Evolutionary conservation across 1,284 basidiomycete species (phyloP).

Genomic region (Fomitopsis palustris): DNA sequence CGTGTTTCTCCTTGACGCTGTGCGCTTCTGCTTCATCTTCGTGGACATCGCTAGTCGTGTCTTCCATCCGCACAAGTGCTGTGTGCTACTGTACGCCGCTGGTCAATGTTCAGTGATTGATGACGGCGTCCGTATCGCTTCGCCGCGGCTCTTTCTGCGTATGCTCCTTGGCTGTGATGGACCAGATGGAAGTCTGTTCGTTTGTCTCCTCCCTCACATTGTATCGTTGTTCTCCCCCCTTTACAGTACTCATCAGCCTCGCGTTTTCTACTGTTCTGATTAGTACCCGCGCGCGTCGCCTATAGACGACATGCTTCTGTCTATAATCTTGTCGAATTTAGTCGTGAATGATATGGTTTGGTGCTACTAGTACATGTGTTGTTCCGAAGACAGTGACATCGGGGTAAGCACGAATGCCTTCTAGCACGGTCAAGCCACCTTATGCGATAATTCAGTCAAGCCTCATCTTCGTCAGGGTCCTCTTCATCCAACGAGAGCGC

Average conservation of each 20-base stretch:
- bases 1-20: conserved; percentile 1
- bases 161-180: not conserved
- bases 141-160: not conserved
- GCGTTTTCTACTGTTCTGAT: too few relatives aligned
- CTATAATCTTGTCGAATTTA: not conserved
- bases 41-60: conserved; percentile 6
- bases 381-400: too few relatives aligned
- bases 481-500: conserved; percentile 18
- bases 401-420: too few relatives aligned
- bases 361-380: too few relatives aligned
- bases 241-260: too few relatives aligned
- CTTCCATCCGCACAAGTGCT: not conserved
- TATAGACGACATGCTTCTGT: not conserved
- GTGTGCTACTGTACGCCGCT: not conserved
- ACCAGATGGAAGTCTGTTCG: not conserved
- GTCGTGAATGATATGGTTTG: not conserved
- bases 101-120: not conserved
- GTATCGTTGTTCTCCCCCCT: not conserved
- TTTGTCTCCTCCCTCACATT: not conserved
- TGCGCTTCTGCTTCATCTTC: conserved; percentile 12
- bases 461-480: not conserved
- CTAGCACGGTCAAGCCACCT: too few relatives aligned
- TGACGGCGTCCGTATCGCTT: not conserved
- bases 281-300: not conserved
- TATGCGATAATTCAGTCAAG: not conserved